Evolutionary conservation across 495 filamentous ascomycete genomes (phyloP).

Genomic region (Penicillium pulvis): DNA sequence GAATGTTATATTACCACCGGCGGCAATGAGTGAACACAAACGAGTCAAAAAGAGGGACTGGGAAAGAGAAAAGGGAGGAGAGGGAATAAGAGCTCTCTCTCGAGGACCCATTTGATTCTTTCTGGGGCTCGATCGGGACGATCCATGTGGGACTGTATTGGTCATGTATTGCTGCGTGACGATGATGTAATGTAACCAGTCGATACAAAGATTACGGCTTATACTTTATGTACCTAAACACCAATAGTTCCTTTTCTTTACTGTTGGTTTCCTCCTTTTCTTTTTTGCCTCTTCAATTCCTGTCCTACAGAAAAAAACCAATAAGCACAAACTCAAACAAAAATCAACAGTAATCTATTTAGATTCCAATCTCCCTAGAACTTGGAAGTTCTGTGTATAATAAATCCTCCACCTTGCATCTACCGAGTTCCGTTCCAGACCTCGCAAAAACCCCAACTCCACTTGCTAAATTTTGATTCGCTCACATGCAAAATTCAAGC

Average conservation of each 20-base stretch:
- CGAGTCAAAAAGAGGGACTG: slow-evolving; percentile 26
- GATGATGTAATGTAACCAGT: slow-evolving; percentile 18
- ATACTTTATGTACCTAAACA: slow-evolving; percentile 11
- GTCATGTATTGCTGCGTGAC: slow-evolving; percentile 10
- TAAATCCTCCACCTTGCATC: slow-evolving; percentile 16
- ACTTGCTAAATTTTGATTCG: slow-evolving; percentile 2
- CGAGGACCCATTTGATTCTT: slow-evolving; percentile 27
- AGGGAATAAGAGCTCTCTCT: slow-evolving; percentile 30
- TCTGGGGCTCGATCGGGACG: slow-evolving; percentile 35
- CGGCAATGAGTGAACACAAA: slow-evolving; percentile 22
- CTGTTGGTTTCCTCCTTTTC: not conserved
- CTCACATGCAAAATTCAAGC: slow-evolving; percentile 5
- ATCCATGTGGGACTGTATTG: slow-evolving; percentile 25
- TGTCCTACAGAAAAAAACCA: not conserved
- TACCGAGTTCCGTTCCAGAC: slow-evolving; percentile 29
- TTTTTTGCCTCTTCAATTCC: not conserved
- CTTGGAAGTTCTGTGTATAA: no score
- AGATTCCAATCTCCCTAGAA: not conserved
- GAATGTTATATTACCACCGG: slow-evolving; percentile 36
- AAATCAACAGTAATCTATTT: not conserved
- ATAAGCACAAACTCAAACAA: not conserved
- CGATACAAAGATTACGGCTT: not conserved
- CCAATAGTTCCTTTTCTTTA: slow-evolving; percentile 5
- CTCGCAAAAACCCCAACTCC: slow-evolving; percentile 15
- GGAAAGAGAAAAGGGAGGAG: slow-evolving; percentile 22